Evolutionary conservation across 2,329 filamentous ascomycete species (phyloP).

Genomic region (Beauveria australis): DNA sequence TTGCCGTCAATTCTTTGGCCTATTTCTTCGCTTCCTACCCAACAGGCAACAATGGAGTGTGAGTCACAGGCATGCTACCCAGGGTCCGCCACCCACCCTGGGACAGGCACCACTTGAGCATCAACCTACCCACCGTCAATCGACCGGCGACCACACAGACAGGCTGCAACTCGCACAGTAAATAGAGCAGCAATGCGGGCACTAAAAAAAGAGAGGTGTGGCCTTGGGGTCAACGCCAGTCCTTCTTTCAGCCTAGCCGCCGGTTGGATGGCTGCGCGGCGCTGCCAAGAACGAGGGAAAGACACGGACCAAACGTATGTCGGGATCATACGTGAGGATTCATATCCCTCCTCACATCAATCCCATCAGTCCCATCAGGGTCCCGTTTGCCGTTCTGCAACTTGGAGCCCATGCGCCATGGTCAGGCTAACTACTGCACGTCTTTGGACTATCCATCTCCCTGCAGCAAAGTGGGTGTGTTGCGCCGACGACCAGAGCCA

Average conservation of each 20-base stretch:
- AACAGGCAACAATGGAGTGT: too few relatives aligned
- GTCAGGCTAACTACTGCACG: neutral
- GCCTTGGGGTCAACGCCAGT: neutral
- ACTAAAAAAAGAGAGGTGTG: neutral
- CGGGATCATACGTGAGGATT: neutral
- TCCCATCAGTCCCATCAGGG: conserved; percentile 1
- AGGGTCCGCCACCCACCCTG: too few relatives aligned
- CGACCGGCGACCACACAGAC: too few relatives aligned
- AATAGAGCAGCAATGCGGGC: neutral
- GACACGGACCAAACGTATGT: neutral
- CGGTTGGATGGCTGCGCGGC: neutral
- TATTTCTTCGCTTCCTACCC: too few relatives aligned
- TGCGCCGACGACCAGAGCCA: conserved; percentile 1
- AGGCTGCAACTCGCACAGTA: neutral
- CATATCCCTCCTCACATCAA: neutral
- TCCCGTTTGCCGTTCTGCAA: neutral
- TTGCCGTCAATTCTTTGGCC: too few relatives aligned
- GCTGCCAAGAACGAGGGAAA: neutral
- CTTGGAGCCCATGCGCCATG: neutral
- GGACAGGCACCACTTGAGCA: neutral
- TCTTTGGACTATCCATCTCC: conserved; percentile 2
- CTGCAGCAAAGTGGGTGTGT: conserved; percentile 4
- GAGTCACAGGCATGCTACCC: too few relatives aligned
- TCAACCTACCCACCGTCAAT: neutral
- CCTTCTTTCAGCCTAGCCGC: conserved; percentile 3